Evolutionary conservation across 805 yeast species (phyloP), one percentile per base, ranked within the genome.

Genomic region (Metschnikowia arizonensis): DNA sequence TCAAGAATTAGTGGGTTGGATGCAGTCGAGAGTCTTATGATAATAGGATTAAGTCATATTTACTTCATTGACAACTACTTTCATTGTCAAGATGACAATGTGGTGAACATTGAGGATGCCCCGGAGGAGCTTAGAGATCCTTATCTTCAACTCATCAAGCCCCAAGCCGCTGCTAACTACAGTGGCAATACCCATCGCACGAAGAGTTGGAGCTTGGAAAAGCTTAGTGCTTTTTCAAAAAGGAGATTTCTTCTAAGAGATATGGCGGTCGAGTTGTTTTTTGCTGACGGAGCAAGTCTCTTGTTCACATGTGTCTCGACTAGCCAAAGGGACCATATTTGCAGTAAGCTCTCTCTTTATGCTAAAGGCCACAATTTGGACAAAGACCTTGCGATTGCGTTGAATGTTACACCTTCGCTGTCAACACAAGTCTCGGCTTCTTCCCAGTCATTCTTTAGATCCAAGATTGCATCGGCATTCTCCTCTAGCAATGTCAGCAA

Each of bases 201-300:
- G 0, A 73, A 73, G 49, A 64, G 73, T 11, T 87, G 95, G 93
- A 73, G 77, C 19, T 54, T 85, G 17, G 69, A 69, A 4, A 77
- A 77, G 35, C 57, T 89, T 15, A 76, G 80, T 0, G 80, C 84
- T 3, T 78, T 83, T 10, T 80, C 88, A 2, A 86, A 85, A 50
- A 66, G 95, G 42, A 88, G 84, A 31, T 88, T 88, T 55, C 61
- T 88, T 15, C 66, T 88, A 12, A 67, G 96, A 45, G 95, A 88
- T 62, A 85, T 85, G 36, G 96, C 93, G 0, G 58, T 88, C 29
- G 96, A 88, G 57, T 63, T 88, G 56, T 82, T 86, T 50, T 85
- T 87, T 60, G 74, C 75, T 21, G 81, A 83, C 61, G 95, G 93
- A 0, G 77, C 82, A 1, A 84, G 87, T 50, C 72, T 81, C 32